These are phyloP conservation scores for Fusarium ambrosium DNA, from an alignment of 2,329 filamentous ascomycete species.

Conservation along the genomic window DNA sequence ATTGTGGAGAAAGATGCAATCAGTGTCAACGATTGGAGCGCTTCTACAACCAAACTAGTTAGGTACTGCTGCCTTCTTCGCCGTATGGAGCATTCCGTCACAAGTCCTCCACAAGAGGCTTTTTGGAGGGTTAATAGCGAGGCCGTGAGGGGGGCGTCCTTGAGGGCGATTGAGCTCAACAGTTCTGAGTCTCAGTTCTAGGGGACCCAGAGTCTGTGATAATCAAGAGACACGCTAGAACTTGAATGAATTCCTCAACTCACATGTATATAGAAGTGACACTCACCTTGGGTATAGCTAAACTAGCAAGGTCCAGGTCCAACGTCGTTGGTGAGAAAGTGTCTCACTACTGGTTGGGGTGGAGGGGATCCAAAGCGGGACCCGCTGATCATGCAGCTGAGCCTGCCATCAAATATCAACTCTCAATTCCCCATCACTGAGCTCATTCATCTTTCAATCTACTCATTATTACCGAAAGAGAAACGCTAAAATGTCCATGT, in stretches of 20 bases:
- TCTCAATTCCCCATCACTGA: background rate
- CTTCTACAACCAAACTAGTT: background rate
- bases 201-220: background rate
- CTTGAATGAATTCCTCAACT: too few relatives aligned
- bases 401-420: background rate
- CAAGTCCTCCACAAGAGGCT: background rate
- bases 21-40: background rate
- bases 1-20: background rate
- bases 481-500: constrained; percentile 4
- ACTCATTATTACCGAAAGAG: background rate
- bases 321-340: background rate
- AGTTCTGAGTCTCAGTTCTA: background rate
- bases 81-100: background rate
- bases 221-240: too few relatives aligned
- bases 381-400: background rate
- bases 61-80: background rate
- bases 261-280: background rate
- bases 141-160: background rate
- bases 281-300: background rate
- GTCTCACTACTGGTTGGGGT: background rate
- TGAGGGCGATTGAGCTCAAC: background rate
- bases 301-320: background rate
- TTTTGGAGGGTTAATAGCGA: background rate
- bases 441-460: background rate
- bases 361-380: background rate